Conservation (phyloP, 495 filamentous ascomycete species). For the Penicillium argentinense region DNA sequence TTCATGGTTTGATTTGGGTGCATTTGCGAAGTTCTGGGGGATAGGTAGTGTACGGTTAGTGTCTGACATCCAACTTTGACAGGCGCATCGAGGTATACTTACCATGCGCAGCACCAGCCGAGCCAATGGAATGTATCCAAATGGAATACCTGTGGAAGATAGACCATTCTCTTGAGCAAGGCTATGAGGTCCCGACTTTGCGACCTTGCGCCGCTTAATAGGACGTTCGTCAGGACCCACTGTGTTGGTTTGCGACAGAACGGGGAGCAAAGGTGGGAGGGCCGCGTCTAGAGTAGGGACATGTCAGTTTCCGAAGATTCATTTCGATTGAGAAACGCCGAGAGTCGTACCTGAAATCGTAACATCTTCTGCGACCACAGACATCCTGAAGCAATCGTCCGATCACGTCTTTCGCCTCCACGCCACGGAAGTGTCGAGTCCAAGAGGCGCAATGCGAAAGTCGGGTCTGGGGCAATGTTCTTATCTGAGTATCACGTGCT, state of each 20-base stretch:
- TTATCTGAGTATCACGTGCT: conserved; percentile 30
- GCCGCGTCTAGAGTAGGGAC: conserved; percentile 21
- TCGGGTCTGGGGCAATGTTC: conserved; percentile 1
- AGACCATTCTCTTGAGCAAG: conserved; percentile 21
- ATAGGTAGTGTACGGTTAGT: conserved; percentile 11
- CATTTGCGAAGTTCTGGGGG: conserved; percentile 20
- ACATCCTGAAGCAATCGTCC: conserved; percentile 22
- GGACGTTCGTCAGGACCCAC: conserved; percentile 18
- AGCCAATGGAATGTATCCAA: conserved; percentile 40
- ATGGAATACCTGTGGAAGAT: conserved; percentile 21
- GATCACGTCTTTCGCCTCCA: conserved; percentile 3
- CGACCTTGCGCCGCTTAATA: conserved; percentile 40
- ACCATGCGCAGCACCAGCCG: conserved; percentile 36
- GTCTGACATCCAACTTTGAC: background rate
- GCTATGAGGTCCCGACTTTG: conserved; percentile 16
- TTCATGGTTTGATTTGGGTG: background rate
- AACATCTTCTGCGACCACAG: conserved; percentile 21
- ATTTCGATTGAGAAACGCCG: background rate
- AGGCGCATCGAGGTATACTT: conserved; percentile 12
- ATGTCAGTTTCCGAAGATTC: conserved; percentile 5
- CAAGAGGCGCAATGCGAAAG: conserved; percentile 5
- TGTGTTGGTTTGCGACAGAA: conserved; percentile 18
- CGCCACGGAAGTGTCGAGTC: background rate
- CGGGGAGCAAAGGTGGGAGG: conserved; percentile 24
- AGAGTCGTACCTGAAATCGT: conserved; percentile 22